Evolutionary conservation across 2,329 filamentous ascomycete genomes (phyloP).

Genomic region (Colletotrichum cordylinicola): DNA sequence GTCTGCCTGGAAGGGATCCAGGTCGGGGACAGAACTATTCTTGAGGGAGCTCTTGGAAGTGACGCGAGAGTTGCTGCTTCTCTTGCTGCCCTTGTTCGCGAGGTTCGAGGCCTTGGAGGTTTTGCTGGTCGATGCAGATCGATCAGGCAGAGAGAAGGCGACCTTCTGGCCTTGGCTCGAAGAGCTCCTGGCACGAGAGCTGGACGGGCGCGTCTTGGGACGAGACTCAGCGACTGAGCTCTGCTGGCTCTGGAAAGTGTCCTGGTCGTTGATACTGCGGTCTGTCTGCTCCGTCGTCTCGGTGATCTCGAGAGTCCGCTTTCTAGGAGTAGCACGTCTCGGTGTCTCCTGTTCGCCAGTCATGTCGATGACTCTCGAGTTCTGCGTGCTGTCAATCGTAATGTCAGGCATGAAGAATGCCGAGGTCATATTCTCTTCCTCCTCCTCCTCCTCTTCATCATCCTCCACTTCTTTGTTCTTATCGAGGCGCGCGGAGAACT

Average conservation of each 20-base stretch:
- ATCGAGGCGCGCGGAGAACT: conserved; percentile 34
- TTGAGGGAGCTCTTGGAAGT: conserved; percentile 21
- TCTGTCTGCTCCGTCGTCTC: conserved; percentile 33
- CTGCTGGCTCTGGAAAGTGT: conserved; percentile 25
- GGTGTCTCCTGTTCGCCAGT: conserved; percentile 14
- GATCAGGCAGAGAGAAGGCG: conserved; percentile 46
- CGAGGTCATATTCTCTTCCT: conserved; percentile 60
- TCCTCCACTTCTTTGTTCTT: conserved; percentile 37
- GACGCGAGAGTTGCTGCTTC: conserved; percentile 30
- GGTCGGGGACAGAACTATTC: not conserved
- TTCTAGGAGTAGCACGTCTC: conserved; percentile 34
- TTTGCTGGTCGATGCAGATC: conserved; percentile 28
- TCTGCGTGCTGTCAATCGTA: conserved; percentile 53
- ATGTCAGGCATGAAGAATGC: conserved; percentile 65
- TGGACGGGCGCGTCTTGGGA: conserved; percentile 27
- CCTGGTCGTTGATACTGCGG: conserved; percentile 22
- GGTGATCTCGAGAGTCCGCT: conserved; percentile 31
- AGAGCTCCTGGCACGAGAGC: conserved; percentile 1
- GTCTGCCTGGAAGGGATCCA: conserved; percentile 25
- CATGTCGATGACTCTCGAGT: conserved; percentile 22
- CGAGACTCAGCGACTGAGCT: conserved; percentile 21
- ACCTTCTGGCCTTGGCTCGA: conserved; percentile 39
- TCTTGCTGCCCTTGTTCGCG: conserved; percentile 50
- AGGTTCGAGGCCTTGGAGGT: conserved; percentile 34
- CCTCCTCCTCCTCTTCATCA: conserved; percentile 16